Evolutionary conservation across 148 eudicot species (phyloP), one percentile per base, ranked within the genome.

Genomic region (Euryodendron excelsum): DNA sequence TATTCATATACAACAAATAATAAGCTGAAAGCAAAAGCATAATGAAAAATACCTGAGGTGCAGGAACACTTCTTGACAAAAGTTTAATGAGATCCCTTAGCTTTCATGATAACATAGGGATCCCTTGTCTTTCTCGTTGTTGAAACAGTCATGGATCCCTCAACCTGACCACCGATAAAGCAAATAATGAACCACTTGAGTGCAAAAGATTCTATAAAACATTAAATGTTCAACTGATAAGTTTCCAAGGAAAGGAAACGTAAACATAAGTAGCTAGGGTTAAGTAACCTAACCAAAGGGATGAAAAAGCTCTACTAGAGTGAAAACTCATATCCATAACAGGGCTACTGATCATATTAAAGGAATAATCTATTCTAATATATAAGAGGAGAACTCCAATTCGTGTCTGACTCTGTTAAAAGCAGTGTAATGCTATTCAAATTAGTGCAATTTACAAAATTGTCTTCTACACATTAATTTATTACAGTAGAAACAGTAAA

Each of bases 31-130:
- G 2, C 44, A 64, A 34, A 33, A 64, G 41, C 44, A 7, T 3
- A 18, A 70, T n/a, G 59, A 7, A 14, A 30, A 41, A 79, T 80
- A 94, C 99, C 97, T 93, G 97, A 79, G 99, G 84, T 33, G 94
- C 97, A 75, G 94, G 99, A 62, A 95, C 97, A 83, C 99, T 91
- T 88, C 99, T 87, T 45, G 99, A 93, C 77, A 95, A 75, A 83
- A 95, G 97, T 70, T 93, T 95, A 33, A 95, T 89, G 69, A 95
- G 88, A 82, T 93, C 99, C 80, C 99, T n/a, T 89, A 47, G 99
- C 90, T 82, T 95, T 95, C 30, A 95, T 75, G 33, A 95, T 87
- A 45, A 95, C 91, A 79, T 89, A 93, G 27, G 99, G 97, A 84
- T 95, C 97, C 77, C 85, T 88, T 18, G 96, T 91, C 89, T 95